Evolutionary conservation across 306 rosid species (phyloP), one percentile per base, ranked within the genome.

Genomic region (Vigna hirtella): DNA sequence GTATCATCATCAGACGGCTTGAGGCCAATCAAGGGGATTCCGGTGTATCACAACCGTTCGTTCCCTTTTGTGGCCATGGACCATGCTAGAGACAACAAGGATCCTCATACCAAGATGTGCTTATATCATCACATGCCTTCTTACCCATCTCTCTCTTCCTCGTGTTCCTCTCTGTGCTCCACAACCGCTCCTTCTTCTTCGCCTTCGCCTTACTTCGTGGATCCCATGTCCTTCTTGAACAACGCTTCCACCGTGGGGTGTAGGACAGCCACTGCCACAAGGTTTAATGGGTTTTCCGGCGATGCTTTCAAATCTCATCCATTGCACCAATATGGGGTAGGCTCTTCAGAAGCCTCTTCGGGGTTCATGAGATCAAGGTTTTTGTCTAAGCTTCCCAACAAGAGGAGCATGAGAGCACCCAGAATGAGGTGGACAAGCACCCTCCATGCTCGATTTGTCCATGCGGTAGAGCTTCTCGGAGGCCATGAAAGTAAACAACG

Each of bases 401-500:
- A 87, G 68, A 79, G 98, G 47, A 91, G 97, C 77, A 94, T 91
- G 97, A 85, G 98, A 62, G 97, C 98, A 0, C 98, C 98, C 0
- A 86, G 98, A 83, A 94, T 94, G 98, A 79, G 97, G 12, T 94
- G 98, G 98, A 94, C 98, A 0, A 91, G 88, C 74, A 90, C 98
- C n/a, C 91, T 94, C 48, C 98, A 94, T 53, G 89, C 96, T 62
- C 75, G 97, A 73, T 94, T 94, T 47, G 97, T 94, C 78, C 96
- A 91, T 61, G 98, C 98, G 4, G 98, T 94, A 76, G 96, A 94
- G 77, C 97, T 90, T 67, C 98, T 94, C 9, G 98, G 98, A 9
- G 98, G 98, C 75, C 98, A 91, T 78, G 97, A 94, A 87, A 94
- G 98, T 93, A 79, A 15, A 70, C 0, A 12, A n/a, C 62, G 79